Evolutionary conservation across 306 rosid genomes (phyloP).

Genomic region (Quercus cerris): DNA sequence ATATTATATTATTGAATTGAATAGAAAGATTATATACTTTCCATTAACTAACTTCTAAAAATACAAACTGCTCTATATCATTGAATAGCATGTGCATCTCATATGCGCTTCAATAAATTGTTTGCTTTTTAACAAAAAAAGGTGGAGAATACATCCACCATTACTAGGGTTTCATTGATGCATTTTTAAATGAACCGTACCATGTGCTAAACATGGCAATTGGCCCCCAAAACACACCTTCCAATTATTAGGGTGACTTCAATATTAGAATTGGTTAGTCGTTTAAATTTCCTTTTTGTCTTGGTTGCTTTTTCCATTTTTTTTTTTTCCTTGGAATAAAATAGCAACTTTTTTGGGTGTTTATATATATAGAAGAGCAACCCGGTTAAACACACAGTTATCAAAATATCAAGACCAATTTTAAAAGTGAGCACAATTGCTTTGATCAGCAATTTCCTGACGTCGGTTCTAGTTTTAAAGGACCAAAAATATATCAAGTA

Average conservation of each 20-base stretch:
- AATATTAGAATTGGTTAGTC: not conserved
- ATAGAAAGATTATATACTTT: not conserved
- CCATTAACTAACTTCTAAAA: not conserved
- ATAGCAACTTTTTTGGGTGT: no score
- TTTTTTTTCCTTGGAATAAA: no score
- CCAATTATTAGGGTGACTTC: not conserved
- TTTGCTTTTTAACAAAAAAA: not conserved
- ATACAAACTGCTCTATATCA: conserved; percentile 8
- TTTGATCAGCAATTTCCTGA: not conserved
- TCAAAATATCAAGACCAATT: not conserved
- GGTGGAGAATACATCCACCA: not conserved
- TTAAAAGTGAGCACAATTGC: not conserved
- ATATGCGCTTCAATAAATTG: conserved; percentile 1
- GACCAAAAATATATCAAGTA: not conserved
- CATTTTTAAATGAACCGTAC: not conserved
- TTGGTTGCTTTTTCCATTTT: no score
- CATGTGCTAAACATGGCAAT: conserved; percentile 15
- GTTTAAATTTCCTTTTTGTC: no score
- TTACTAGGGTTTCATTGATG: not conserved
- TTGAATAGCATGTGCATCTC: conserved; percentile 20
- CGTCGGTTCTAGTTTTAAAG: not conserved
- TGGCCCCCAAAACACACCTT: not conserved
- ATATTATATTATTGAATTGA: no score
- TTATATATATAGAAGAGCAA: not conserved
- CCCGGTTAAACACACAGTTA: not conserved